Evolutionary conservation across 106 monocot species (phyloP), one percentile per base, ranked within the genome.

Genomic region (Allium sativum): DNA sequence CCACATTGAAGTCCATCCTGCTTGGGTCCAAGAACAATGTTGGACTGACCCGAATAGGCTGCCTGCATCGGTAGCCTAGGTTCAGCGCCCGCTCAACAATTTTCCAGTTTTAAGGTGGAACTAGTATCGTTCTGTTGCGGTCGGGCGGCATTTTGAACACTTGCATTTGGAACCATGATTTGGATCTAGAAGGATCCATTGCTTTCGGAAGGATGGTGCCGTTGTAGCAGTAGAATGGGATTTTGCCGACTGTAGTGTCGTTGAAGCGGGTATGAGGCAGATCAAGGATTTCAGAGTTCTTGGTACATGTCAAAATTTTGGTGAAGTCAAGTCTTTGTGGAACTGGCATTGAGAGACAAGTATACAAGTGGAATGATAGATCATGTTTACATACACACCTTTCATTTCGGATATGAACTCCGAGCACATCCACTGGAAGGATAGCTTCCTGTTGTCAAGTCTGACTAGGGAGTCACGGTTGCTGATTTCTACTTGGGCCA

Each of bases 131-230:
- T 48, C 82, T 70, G 65, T 92, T 88, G 54, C 88, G 57, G 60
- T 98, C 80, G 3, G 98, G 98, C 22, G 98, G 92, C 92, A 98
- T 98, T 77, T 98, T 98, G 70, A 52, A 92, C 3, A 98, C 98
- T 63, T 98, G 80, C 19, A 98, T 53, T 70, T 92, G 98, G 67
- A 98, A 98, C 12, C 88, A 72, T 0, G 98, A 88, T 17, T 50
- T 41, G 6, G 98, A 56, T 68, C 76, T 84, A 0, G 22, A 50
- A 0, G 82, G 61, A 45, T 98, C 92, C 92, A 92, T 92, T 21
- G 44, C 45, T 4, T 52, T 21, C 11, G 98, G 98, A 40, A 98
- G 56, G 56, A 98, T 78, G 8, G 98, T 92, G 7, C 92, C 98
- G 45, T 92, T 98, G 9, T 88, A 70, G 72, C 98, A 98, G 65